Conservation (phyloP, 2,329 filamentous ascomycete genomes). For the Penicillium sclerotigenum region DNA sequence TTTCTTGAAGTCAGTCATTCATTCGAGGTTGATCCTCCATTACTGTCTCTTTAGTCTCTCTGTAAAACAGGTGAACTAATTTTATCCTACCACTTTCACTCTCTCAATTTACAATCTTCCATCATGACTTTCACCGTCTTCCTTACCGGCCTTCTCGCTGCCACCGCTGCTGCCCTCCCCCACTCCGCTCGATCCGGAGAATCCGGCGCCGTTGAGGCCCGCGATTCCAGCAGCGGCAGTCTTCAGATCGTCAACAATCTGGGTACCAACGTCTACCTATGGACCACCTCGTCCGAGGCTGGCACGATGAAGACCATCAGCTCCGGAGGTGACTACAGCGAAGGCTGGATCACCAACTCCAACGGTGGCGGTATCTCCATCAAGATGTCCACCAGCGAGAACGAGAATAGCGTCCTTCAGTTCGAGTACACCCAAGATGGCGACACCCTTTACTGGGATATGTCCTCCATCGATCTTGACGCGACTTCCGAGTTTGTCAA, state of each 20-base stretch:
- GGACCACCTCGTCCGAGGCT: slow-evolving; percentile 28
- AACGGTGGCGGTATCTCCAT: slow-evolving; percentile 37
- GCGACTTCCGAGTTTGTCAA: slow-evolving; percentile 31
- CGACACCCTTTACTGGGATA: slow-evolving; percentile 38
- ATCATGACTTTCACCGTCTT: slow-evolving; percentile 18
- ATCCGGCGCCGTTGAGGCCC: neutral
- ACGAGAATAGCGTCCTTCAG: slow-evolving; percentile 19
- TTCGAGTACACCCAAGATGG: slow-evolving; percentile 36
- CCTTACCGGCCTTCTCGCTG: slow-evolving; percentile 22
- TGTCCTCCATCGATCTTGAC: slow-evolving; percentile 38
- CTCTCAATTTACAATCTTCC: slow-evolving; percentile 6
- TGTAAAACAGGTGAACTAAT: neutral
- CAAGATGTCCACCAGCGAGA: slow-evolving; percentile 30
- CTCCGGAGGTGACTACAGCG: slow-evolving; percentile 27
- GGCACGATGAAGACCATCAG: slow-evolving; percentile 27
- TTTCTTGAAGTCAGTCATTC: slow-evolving; percentile 11
- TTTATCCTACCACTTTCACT: slow-evolving; percentile 3
- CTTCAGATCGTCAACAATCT: slow-evolving; percentile 36
- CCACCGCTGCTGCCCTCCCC: slow-evolving; percentile 20
- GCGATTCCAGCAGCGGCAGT: slow-evolving; percentile 14
- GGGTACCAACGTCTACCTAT: slow-evolving; percentile 30
- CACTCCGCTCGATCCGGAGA: slow-evolving; percentile 5
- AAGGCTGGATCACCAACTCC: slow-evolving; percentile 30
- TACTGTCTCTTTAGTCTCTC: slow-evolving; percentile 6
- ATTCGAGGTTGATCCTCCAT: slow-evolving; percentile 8